phyloP scores from a whole-genome alignment of 2,329 filamentous ascomycete species.

The Xylaria sp. region DNA sequence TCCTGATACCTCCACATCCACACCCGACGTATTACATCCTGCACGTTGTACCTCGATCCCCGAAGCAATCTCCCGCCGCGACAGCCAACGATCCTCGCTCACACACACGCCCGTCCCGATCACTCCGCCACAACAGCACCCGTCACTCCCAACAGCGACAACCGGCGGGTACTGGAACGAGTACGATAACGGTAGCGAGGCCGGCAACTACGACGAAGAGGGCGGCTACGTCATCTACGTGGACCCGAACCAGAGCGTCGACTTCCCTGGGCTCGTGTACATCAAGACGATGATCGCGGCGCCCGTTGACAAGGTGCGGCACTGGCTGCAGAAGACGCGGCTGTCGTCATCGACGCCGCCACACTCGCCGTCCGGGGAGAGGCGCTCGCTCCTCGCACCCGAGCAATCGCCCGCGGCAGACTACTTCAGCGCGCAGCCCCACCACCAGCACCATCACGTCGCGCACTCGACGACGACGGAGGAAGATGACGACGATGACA shows the following conservation, averaged over 20 bases:
- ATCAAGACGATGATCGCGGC: conserved; percentile 55
- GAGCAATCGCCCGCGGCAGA: conserved; percentile 18
- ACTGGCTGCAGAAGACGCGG: conserved; percentile 48
- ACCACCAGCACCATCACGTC: conserved; percentile 14
- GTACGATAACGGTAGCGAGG: conserved; percentile 79
- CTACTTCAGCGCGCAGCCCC: conserved; percentile 34
- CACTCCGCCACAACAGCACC: conserved; percentile 10
- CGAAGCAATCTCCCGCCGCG: conserved; percentile 13
- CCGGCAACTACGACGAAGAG: conserved; percentile 53
- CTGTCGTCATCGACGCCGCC: conserved; percentile 12
- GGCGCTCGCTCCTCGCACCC: conserved; percentile 33
- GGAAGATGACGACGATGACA: conserved; percentile 42
- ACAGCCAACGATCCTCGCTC: conserved; percentile 26
- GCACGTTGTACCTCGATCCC: conserved; percentile 14
- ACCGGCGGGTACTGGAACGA: conserved; percentile 74
- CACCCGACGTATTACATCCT: conserved; percentile 18
- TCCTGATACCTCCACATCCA: conserved; percentile 34
- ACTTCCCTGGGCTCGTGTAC: conserved; percentile 66
- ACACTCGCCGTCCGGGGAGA: conserved; percentile 16
- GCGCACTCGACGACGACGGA: conserved; percentile 39
- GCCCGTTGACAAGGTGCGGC: conserved; percentile 55
- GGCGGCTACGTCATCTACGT: conserved; percentile 74
- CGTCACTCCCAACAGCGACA: conserved; percentile 14
- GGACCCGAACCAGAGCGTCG: conserved; percentile 64
- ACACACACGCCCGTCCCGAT: conserved; percentile 5